Percentiles rank a stretch among this genome's conserved stretches.
These are phyloP conservation scores for Suillus spraguei DNA, from an alignment of 768 basidiomycete species.

Conservation along the genomic window DNA sequence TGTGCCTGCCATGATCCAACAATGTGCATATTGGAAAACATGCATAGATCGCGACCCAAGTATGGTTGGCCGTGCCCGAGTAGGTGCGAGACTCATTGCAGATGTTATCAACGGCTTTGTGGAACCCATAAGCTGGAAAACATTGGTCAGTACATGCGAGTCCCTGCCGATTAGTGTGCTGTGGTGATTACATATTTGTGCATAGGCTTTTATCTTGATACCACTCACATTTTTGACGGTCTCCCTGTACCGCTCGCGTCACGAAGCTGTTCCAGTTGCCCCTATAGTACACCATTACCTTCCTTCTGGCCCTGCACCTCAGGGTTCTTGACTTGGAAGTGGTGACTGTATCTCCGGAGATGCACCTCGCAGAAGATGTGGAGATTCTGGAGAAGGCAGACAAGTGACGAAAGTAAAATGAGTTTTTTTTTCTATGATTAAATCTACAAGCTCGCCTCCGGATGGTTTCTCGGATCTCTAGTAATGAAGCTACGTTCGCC, in stretches of 20 bases:
- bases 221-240: constrained; percentile 77
- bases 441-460: constrained; percentile 14
- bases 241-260: constrained; percentile 73
- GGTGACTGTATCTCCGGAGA: constrained; percentile 37
- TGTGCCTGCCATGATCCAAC: constrained; percentile 85
- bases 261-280: constrained; percentile 45
- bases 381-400: constrained; percentile 46
- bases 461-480: no score
- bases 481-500: no score
- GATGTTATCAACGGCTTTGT: constrained; percentile 97
- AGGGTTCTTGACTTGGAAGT: constrained; percentile 41
- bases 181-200: constrained; percentile 7
- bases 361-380: constrained; percentile 53
- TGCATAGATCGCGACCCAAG: constrained; percentile 96
- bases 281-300: constrained; percentile 49
- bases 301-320: constrained; percentile 52
- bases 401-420: constrained; percentile 57
- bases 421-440: constrained; percentile 18
- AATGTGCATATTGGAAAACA: constrained; percentile 88
- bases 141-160: constrained; percentile 61
- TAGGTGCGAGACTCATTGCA: constrained; percentile 93
- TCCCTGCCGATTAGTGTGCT: neutral
- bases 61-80: constrained; percentile 83
- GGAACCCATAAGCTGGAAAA: constrained; percentile 97
- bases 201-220: constrained; percentile 71